Evolutionary conservation across 352 stramenopile species (phyloP).

Genomic region (Peronosclerospora sorghi): DNA sequence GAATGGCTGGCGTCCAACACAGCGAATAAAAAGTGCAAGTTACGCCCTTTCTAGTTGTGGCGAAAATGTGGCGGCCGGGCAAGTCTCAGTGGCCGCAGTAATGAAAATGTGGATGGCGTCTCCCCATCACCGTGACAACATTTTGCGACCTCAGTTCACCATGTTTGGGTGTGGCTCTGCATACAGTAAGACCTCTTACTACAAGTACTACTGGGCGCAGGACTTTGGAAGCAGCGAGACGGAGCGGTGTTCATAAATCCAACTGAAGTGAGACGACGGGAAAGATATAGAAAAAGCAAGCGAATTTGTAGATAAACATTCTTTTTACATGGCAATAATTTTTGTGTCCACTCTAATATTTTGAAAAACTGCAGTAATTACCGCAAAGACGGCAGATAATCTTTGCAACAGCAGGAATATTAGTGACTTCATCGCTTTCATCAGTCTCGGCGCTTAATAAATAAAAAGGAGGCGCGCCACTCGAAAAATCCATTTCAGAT

Average conservation of each 20-base stretch:
- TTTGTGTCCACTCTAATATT: slow-evolving; percentile 31
- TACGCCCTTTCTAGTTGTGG: slow-evolving; percentile 34
- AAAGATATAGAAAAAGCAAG: too few species aligned
- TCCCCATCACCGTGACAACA: slow-evolving; percentile 32
- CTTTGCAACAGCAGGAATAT: slow-evolving; percentile 10
- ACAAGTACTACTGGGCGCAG: slow-evolving; percentile 52
- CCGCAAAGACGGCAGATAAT: slow-evolving; percentile 62
- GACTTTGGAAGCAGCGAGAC: slow-evolving; percentile 27
- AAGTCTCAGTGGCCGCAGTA: slow-evolving; percentile 24
- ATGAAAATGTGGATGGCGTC: slow-evolving; percentile 51
- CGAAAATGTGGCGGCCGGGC: slow-evolving; percentile 50
- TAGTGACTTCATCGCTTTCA: not conserved
- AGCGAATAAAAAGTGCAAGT: slow-evolving; percentile 23
- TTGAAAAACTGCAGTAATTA: slow-evolving; percentile 70
- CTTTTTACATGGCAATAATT: too few species aligned
- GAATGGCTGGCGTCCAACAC: slow-evolving; percentile 24
- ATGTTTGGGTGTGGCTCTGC: slow-evolving; percentile 29
- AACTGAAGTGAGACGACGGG: too few species aligned
- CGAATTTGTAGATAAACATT: too few species aligned
- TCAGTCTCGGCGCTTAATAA: slow-evolving; percentile 34
- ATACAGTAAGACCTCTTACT: slow-evolving; percentile 19
- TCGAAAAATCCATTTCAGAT: slow-evolving; percentile 38
- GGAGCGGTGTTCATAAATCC: slow-evolving; percentile 18
- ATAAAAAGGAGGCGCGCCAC: slow-evolving; percentile 44
- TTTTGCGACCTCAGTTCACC: slow-evolving; percentile 26